A percentile compares a stretch with the other conserved stretches of the same genome.
These are phyloP conservation scores for Euptelea pleiosperma DNA, from an alignment of 164 flowering plant genomes.

Conservation along the genomic window DNA sequence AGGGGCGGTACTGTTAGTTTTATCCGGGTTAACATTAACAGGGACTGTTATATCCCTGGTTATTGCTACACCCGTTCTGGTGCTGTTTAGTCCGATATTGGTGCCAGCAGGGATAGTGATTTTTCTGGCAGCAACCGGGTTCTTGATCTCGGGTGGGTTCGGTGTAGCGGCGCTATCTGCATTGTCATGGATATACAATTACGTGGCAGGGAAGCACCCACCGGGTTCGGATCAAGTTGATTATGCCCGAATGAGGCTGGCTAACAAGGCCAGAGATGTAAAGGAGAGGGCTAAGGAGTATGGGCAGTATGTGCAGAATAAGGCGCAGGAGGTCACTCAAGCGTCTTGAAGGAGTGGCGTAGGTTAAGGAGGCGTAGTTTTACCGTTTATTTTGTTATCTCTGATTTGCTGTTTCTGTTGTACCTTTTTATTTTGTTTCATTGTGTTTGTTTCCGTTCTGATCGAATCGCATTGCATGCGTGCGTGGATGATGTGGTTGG, in stretches of 20 bases:
- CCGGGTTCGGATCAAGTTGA: constrained; percentile 40
- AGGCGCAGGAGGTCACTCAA: constrained; percentile 29
- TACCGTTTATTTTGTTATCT: too few relatives aligned
- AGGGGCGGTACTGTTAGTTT: constrained; percentile 21
- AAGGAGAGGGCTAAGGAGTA: constrained; percentile 42
- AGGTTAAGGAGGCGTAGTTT: too few relatives aligned
- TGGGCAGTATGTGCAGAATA: constrained; percentile 30
- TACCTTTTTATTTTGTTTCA: too few relatives aligned
- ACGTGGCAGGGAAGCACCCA: constrained; percentile 40
- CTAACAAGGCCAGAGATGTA: constrained; percentile 31
- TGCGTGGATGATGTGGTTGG: too few relatives aligned
- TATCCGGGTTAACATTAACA: constrained; percentile 40
- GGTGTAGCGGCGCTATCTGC: too few relatives aligned
- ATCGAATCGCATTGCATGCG: too few relatives aligned
- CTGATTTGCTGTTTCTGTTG: too few relatives aligned
- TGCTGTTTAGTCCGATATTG: constrained; percentile 44
- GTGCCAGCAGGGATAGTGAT: constrained; percentile 37
- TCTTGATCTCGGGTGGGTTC: constrained; percentile 43
- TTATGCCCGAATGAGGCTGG: constrained; percentile 28
- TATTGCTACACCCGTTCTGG: constrained; percentile 40
- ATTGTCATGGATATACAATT: constrained; percentile 40
- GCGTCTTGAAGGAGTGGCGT: too few relatives aligned
- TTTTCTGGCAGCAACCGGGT: constrained; percentile 28
- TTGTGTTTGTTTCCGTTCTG: too few relatives aligned
- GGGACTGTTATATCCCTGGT: constrained; percentile 34